A percentile compares a stretch with the other conserved stretches of the same genome.
phyloP scores from a whole-genome alignment of 164 flowering plant species.

The Tetracentron sinense region DNA sequence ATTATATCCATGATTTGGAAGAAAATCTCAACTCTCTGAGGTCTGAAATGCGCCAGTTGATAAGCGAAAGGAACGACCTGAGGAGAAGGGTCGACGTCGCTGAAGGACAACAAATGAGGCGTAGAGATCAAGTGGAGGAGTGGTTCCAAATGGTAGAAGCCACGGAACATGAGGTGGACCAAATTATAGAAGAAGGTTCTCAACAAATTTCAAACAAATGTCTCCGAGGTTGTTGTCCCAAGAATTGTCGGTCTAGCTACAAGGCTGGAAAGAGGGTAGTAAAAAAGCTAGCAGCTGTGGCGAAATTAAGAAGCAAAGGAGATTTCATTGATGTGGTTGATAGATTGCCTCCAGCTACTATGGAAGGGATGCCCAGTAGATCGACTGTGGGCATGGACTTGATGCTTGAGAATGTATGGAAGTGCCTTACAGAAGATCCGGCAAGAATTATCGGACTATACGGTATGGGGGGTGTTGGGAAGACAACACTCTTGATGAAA shows the following conservation, averaged over 20 bases:
- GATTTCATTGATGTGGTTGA: background rate
- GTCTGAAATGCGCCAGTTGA: too few species aligned
- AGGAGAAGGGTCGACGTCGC: too few species aligned
- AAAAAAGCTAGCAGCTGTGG: background rate
- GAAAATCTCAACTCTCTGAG: too few species aligned
- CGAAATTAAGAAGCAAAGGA: background rate
- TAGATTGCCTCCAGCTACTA: background rate
- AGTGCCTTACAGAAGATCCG: background rate
- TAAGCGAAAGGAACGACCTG: too few species aligned
- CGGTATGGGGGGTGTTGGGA: background rate
- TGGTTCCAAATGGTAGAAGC: background rate
- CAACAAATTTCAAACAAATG: background rate
- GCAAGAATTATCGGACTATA: background rate
- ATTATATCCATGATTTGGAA: too few species aligned
- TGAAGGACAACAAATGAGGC: background rate
- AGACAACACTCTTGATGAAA: background rate
- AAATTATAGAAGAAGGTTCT: background rate
- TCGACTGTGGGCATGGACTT: background rate
- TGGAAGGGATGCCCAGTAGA: background rate
- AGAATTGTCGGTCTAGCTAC: background rate
- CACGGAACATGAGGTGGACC: background rate
- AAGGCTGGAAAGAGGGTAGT: background rate
- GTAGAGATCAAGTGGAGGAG: background rate
- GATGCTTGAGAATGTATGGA: background rate
- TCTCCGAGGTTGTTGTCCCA: background rate